Percentiles rank a stretch among this genome's conserved stretches.
Conservation (phyloP, 208 protist species). For the Wallacemonas sp. region DNA sequence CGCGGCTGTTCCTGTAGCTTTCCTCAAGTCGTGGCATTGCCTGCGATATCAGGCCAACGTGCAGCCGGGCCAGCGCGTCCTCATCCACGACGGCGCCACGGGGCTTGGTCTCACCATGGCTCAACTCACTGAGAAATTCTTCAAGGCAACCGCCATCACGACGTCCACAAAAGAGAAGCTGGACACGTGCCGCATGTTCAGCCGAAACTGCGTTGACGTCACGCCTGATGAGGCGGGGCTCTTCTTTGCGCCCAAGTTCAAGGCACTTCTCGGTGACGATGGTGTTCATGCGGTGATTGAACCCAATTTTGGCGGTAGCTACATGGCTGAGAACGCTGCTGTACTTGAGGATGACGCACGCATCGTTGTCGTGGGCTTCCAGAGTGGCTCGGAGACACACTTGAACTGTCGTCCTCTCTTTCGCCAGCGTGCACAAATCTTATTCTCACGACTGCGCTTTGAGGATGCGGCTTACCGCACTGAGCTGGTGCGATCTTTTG, state of each 20-base stretch:
- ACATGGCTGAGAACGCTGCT: slow-evolving; percentile 57
- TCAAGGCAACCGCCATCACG: slow-evolving; percentile 59
- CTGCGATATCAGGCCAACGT: slow-evolving; percentile 72
- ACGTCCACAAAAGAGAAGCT: slow-evolving; percentile 72
- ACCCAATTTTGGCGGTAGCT: slow-evolving; percentile 73
- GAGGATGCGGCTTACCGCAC: slow-evolving; percentile 60
- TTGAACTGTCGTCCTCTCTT: slow-evolving; percentile 69
- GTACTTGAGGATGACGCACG: slow-evolving; percentile 70
- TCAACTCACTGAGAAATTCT: slow-evolving; percentile 85
- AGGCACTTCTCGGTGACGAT: slow-evolving; percentile 40
- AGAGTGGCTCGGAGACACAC: slow-evolving; percentile 56
- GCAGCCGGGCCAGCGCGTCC: slow-evolving; percentile 64
- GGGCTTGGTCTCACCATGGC: slow-evolving; percentile 86
- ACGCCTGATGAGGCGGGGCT: slow-evolving; percentile 64
- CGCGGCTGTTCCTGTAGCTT: slow-evolving; percentile 91
- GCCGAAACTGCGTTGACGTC: slow-evolving; percentile 50
- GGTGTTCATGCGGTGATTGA: slow-evolving; percentile 78
- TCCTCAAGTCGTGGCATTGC: slow-evolving; percentile 91
- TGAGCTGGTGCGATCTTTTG: slow-evolving; percentile 50
- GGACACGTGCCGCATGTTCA: slow-evolving; percentile 69
- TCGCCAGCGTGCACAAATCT: slow-evolving; percentile 54
- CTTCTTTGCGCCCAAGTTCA: slow-evolving; percentile 71
- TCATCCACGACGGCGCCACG: slow-evolving; percentile 88
- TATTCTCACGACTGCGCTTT: slow-evolving; percentile 77
- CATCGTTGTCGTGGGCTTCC: slow-evolving; percentile 66